Evolutionary conservation across 805 yeast species (phyloP).

Genomic region (Dipodascopsis uninucleata): DNA sequence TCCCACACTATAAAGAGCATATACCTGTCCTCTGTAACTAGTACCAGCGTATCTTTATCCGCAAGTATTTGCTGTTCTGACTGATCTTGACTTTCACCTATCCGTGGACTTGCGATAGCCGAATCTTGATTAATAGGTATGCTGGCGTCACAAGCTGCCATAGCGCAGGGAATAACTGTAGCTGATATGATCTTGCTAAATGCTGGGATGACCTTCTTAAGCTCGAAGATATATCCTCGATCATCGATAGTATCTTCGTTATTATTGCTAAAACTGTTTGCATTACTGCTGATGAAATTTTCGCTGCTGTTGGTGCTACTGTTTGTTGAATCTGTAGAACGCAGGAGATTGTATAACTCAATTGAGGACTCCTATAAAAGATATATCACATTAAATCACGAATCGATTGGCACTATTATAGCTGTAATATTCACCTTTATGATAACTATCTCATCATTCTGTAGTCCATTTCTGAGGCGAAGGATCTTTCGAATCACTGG

Average conservation of each 20-base stretch:
- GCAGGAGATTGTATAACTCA: constrained; percentile 9
- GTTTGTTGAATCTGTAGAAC: not conserved
- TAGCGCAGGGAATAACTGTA: constrained; percentile 8
- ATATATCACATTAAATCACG: not conserved
- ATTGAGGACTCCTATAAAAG: constrained; percentile 17
- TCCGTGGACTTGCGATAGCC: not conserved
- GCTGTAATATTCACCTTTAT: constrained; percentile 5
- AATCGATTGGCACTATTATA: too few species aligned
- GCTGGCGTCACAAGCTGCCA: constrained; percentile 1
- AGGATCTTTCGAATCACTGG: constrained; percentile 3
- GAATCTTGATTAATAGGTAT: not conserved
- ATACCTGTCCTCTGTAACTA: constrained; percentile 13
- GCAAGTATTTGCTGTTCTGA: not conserved
- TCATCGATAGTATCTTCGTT: too few species aligned
- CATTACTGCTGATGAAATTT: too few species aligned
- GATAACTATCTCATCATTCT: constrained; percentile 1
- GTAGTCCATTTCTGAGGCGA: constrained; percentile 1
- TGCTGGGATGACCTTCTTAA: constrained; percentile 1
- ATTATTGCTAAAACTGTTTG: too few species aligned
- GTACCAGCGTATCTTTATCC: constrained; percentile 10
- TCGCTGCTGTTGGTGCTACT: too few species aligned
- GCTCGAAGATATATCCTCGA: constrained; percentile 5
- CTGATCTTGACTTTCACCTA: not conserved
- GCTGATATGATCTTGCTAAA: constrained; percentile 12
- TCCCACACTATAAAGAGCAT: constrained; percentile 12